Conservation (phyloP, 2,329 filamentous ascomycete genomes). For the Myriosclerotinia duriaeana region DNA sequence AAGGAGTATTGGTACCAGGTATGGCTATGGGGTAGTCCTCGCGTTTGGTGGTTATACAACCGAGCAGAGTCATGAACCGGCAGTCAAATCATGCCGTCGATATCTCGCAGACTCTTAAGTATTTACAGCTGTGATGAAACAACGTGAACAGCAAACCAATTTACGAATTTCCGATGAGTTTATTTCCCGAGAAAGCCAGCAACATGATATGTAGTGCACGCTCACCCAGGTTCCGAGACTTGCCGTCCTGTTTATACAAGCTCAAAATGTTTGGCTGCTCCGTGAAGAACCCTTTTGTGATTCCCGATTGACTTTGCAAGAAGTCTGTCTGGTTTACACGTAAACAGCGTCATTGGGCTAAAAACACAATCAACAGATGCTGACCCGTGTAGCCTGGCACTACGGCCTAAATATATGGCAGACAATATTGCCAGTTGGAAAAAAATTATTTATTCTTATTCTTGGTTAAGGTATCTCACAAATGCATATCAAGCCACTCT, state of each 20-base stretch:
- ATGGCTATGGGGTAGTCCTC: not conserved
- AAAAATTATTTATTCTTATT: constrained; percentile 6
- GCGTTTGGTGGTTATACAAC: too few species aligned
- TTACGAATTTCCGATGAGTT: not conserved
- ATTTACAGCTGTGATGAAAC: too few species aligned
- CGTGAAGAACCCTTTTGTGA: not conserved
- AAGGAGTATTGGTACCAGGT: not conserved
- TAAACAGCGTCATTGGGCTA: not conserved
- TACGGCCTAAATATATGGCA: not conserved
- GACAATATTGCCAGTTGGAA: not conserved
- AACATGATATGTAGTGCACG: not conserved
- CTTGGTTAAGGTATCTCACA: constrained; percentile 20
- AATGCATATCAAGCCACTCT: constrained; percentile 17
- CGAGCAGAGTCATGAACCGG: too few species aligned
- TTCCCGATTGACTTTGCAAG: not conserved
- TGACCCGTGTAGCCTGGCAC: not conserved
- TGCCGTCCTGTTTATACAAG: not conserved
- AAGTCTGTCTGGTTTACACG: not conserved
- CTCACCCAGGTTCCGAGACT: too few species aligned
- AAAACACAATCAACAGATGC: not conserved
- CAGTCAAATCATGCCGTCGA: too few species aligned
- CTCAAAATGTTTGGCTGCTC: not conserved
- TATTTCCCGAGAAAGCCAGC: not conserved
- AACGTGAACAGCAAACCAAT: too few species aligned
- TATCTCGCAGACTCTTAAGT: too few species aligned